phyloP scores from a whole-genome alignment of 805 yeast species.

The Brettanomyces custersianus region DNA sequence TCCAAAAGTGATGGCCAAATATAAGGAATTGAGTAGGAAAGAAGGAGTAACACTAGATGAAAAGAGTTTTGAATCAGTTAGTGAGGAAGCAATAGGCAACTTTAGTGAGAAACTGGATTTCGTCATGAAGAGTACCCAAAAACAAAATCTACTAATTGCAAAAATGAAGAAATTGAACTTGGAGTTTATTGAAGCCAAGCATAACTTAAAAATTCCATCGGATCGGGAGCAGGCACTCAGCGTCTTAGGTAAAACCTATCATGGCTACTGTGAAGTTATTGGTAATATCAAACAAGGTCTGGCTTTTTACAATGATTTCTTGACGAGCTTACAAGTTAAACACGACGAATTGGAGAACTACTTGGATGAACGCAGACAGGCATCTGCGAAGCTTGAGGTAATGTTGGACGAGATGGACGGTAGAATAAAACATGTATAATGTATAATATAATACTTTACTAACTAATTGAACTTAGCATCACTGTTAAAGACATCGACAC shows the following conservation, averaged over 20 bases:
- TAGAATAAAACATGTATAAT: neutral
- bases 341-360: constrained; percentile 1
- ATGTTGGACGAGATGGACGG: constrained; percentile 1
- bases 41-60: constrained; percentile 23
- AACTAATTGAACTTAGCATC: constrained; percentile 7
- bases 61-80: constrained; percentile 28
- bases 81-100: constrained; percentile 33
- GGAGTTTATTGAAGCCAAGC: constrained; percentile 24
- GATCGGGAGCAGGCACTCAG: constrained; percentile 43
- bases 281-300: constrained; percentile 60
- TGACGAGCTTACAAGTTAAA: neutral
- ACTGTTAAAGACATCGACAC: constrained; percentile 23
- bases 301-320: constrained; percentile 58
- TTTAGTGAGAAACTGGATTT: constrained; percentile 43
- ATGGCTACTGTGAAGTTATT: constrained; percentile 45
- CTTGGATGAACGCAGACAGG: constrained; percentile 14
- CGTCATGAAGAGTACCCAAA: constrained; percentile 31
- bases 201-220: constrained; percentile 23
- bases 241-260: constrained; percentile 39
- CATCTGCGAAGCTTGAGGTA: neutral
- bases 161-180: constrained; percentile 29
- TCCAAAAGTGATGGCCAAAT: constrained; percentile 6
- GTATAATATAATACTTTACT: neutral
- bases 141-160: constrained; percentile 25
- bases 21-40: constrained; percentile 26